Base-by-base conservation (phyloP, 305 asterid genomes). In the Solanum hybrid region DNA sequence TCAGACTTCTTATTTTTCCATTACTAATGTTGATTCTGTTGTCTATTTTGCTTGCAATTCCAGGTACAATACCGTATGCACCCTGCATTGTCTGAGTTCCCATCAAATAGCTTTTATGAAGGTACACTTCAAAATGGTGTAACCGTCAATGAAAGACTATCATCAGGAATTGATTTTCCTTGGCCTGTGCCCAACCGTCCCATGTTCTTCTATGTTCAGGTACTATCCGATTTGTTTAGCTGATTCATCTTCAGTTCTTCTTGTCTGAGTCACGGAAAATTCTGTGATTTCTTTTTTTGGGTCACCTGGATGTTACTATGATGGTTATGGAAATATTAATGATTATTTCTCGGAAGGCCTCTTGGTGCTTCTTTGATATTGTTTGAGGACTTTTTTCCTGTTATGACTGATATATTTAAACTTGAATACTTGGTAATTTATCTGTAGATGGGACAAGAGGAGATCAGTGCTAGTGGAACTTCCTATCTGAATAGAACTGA, bases 41-140 rank as follows among this genome's bases (percentile, higher is more conserved):
- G 61, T 85, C 86, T 81, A 26, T 70, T 61, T 20, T 57, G 57
- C 77, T 90, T 87, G 32, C 72, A 57, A 75, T 86, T 90, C 26
- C 96, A 98, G 99, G 99, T 98, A 91, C 99, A 98, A 91, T 98
- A 98, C 90, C 96, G 99, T 92, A 98, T 98, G 99, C 99, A 98
- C 92, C 99, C 99, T 45, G 98, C 99, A 65, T 97, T 98, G 81
- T 98, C 99, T 6, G 99, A 97, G 93, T 97, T 96, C 91, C 99
- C 99, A 22, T 98, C 99, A 31, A 98, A 98, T 93, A 98, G 98
- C 95, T 98, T 98, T 91, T 98, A 98, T 88, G 99, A 98, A 94
- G 99, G 99, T 24, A 98, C 99, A 83, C 99, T 98, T 91, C 99
- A 98, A 93, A 98, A 98, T 92, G 99, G 99, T 91, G 99, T 98